Conservation (phyloP, 2,329 filamentous ascomycete species). For the Aureobasidium melanogenum region DNA sequence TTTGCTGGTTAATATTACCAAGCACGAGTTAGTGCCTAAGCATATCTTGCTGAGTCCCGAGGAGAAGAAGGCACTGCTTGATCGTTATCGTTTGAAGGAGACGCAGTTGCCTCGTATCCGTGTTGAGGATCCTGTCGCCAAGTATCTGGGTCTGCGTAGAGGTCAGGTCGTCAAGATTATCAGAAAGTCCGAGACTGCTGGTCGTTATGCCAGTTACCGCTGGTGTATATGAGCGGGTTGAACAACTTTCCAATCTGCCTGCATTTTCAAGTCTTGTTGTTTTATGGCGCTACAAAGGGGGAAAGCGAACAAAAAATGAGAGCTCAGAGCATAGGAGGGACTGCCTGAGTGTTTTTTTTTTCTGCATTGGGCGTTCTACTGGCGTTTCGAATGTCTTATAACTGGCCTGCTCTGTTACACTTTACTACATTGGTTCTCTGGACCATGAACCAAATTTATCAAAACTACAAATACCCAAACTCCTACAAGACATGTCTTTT, state of each 20-base stretch:
- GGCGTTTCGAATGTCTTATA: not conserved
- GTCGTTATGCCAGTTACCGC: conserved; percentile 91
- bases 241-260: not conserved
- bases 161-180: conserved; percentile 99
- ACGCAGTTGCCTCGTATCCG: conserved; percentile 91
- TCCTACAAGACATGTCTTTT: no score
- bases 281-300: not conserved
- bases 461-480: no score
- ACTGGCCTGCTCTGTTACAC: no score
- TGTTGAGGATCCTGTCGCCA: conserved; percentile 82
- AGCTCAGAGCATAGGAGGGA: not conserved
- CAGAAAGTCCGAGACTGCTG: conserved; percentile 86
- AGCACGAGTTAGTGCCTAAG: conserved; percentile 91
- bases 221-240: conserved; percentile 41
- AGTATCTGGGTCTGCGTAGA: conserved; percentile 81
- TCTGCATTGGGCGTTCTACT: not conserved
- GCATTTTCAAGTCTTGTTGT: not conserved
- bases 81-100: conserved; percentile 92
- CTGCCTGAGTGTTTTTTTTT: not conserved
- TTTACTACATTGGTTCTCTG: no score
- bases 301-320: not conserved
- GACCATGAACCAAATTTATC: no score
- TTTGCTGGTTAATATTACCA: conserved; percentile 93
- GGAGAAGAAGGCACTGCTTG: conserved; percentile 77
- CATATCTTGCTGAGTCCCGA: conserved; percentile 84